phyloP scores from a whole-genome alignment of 305 asterid genomes.

The Petunia hybrid region DNA sequence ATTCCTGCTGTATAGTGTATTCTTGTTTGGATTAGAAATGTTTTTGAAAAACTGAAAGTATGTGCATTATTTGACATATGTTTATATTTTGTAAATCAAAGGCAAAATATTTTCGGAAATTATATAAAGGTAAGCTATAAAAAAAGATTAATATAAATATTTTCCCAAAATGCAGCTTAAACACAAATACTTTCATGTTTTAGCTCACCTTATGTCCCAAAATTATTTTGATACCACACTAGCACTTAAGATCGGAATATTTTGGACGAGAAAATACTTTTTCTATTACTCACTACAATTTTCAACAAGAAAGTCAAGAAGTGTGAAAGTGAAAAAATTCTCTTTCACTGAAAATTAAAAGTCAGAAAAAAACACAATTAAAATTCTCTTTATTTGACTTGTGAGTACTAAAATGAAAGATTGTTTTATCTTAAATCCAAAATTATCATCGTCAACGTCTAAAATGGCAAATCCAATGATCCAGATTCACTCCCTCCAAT shows the following conservation, averaged over 20 bases:
- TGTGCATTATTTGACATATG: background rate
- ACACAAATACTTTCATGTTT: background rate
- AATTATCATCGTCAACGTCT: slow-evolving; percentile 40
- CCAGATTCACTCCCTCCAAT: slow-evolving; percentile 51
- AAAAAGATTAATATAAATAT: no score
- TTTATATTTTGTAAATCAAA: background rate
- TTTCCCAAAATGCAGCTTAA: background rate
- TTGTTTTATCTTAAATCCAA: background rate
- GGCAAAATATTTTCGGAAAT: background rate
- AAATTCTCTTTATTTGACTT: background rate
- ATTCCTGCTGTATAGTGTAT: background rate
- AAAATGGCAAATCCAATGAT: slow-evolving; percentile 50
- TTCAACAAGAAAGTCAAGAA: no score
- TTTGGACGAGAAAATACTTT: background rate
- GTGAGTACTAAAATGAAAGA: background rate
- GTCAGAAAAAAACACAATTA: background rate
- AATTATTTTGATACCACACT: no score
- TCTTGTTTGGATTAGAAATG: background rate
- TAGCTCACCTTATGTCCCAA: background rate
- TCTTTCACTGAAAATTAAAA: background rate
- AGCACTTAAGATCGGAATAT: background rate
- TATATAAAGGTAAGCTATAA: background rate
- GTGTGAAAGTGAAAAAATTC: background rate
- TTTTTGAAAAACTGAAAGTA: background rate
- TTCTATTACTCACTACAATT: background rate